Conservation (phyloP, 257 asterid genomes). For the Solanum pennellii region DNA sequence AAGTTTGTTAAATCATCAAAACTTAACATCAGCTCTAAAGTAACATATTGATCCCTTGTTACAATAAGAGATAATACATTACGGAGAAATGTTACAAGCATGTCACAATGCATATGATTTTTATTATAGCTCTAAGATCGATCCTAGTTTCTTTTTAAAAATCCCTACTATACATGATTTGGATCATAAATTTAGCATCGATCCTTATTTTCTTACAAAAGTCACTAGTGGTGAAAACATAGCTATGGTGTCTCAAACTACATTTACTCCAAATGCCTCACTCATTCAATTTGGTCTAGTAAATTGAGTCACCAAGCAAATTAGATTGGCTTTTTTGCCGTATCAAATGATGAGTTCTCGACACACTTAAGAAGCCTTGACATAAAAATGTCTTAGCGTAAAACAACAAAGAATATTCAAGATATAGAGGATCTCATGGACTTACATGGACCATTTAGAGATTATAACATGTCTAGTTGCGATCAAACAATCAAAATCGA, state of each 20-base stretch:
- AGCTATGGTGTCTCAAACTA: no score
- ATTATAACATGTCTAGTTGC: neutral
- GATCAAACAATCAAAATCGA: neutral
- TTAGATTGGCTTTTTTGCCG: neutral
- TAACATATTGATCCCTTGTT: constrained; percentile 5
- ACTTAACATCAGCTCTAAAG: no score
- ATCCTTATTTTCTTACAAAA: no score
- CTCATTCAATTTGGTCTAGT: no score
- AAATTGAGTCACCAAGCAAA: no score
- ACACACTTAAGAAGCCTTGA: neutral
- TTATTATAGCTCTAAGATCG: no score
- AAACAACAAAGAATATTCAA: neutral
- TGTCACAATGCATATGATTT: no score
- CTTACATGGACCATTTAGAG: constrained; percentile 1
- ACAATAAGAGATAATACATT: constrained; percentile 8
- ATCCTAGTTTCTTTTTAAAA: neutral
- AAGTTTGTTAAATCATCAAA: no score
- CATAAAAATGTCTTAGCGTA: neutral
- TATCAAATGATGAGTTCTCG: neutral
- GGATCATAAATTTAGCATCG: no score
- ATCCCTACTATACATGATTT: no score
- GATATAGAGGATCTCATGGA: neutral
- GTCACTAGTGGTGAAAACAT: no score
- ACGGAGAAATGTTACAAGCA: constrained; percentile 19
- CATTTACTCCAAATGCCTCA: no score